Percentiles rank a stretch among this genome's conserved stretches.
phyloP scores from a whole-genome alignment of 2,329 filamentous ascomycete species.

The Cytospora paraplurivora region DNA sequence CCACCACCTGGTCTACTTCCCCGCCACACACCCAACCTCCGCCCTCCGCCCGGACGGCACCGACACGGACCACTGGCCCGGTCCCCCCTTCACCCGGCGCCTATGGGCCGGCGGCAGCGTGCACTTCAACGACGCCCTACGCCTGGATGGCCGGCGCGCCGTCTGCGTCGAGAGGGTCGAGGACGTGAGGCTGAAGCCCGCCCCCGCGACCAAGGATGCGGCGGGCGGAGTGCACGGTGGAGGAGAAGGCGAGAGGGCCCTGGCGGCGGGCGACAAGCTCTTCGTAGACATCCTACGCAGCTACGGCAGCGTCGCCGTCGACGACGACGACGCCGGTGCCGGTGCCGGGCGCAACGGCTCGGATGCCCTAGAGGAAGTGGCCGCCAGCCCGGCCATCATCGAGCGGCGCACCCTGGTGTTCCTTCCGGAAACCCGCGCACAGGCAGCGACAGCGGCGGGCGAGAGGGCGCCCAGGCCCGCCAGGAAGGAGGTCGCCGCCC shows the following conservation, averaged over 20 bases:
- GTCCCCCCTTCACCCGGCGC: slow-evolving; percentile 69
- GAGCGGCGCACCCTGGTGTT: slow-evolving; percentile 58
- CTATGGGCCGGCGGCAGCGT: slow-evolving; percentile 89
- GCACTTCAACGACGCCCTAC: slow-evolving; percentile 48
- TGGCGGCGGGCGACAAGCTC: slow-evolving; percentile 44
- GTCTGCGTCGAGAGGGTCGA: slow-evolving; percentile 51
- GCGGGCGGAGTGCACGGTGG: slow-evolving; percentile 34
- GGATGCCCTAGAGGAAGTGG: slow-evolving; percentile 8
- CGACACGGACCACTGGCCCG: slow-evolving; percentile 77
- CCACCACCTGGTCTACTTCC: slow-evolving; percentile 88
- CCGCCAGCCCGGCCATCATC: slow-evolving; percentile 39
- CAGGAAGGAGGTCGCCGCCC: background rate
- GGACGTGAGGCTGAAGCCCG: slow-evolving; percentile 39
- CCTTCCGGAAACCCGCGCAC: too few relatives aligned
- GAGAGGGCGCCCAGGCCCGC: slow-evolving; percentile 9
- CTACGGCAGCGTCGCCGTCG: slow-evolving; percentile 41
- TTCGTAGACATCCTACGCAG: slow-evolving; percentile 54
- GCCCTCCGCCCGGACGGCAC: slow-evolving; percentile 79
- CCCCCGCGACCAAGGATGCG: slow-evolving; percentile 22
- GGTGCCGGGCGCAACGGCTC: slow-evolving; percentile 4
- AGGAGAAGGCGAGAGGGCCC: slow-evolving; percentile 25
- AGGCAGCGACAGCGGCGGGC: slow-evolving; percentile 32
- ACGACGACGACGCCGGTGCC: slow-evolving; percentile 30
- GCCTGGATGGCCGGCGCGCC: slow-evolving; percentile 43
- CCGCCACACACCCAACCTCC: slow-evolving; percentile 63